Evolutionary conservation across 495 filamentous ascomycete genomes (phyloP), one percentile per base, ranked within the genome.

Genomic region (Talaromyces wortmannii): DNA sequence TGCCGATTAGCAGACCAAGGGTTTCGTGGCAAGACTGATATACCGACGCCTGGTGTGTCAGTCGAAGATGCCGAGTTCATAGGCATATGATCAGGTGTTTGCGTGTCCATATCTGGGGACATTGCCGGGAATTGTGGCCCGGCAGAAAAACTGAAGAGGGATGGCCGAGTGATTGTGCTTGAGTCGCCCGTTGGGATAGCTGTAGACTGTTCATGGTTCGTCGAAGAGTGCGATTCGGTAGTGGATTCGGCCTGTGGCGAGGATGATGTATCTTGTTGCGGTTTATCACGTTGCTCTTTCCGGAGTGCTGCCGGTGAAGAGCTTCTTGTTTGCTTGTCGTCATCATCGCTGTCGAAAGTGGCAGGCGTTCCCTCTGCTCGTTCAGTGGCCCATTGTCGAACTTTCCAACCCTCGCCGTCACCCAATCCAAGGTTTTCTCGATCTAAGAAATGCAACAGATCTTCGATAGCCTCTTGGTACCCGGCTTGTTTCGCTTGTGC

Each of bases 381-480:
- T 67, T 94, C 89, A 7, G 84, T 88, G 18, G 85, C 89, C 92
- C 92, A 97, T 68, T 85, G 84, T 57, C 91, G 78, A 29, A 97
- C 81, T 58, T 73, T 78, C 83, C 84, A 90, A 4, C 87, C 90
- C 64, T 94, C 91, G 33, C 90, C 89, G 64, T 91, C 87, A 30
- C 76, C 78, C 15, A 91, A 61, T 12, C 89, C 89, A 40, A 95
- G 77, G 58, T 88, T 82, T 64, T 90, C 84, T 60, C 80, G 83
- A 61, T 97, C 90, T 30, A 97, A 76, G 60, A 96, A 96, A 12
- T 78, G 67, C 3, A 97, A 68, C 4, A 99, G 70, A 57, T 97
- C 94, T 52, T 97, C 91, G 47, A 99, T 77, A 29, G 91, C 95
- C 57, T 97, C 91, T 63, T 96, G 91, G 61, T 97, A 97, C 5